Evolutionary conservation across 371 early-diverging fungal species (phyloP), one percentile per base, ranked within the genome.

Genomic region (Rhizopus sp.): DNA sequence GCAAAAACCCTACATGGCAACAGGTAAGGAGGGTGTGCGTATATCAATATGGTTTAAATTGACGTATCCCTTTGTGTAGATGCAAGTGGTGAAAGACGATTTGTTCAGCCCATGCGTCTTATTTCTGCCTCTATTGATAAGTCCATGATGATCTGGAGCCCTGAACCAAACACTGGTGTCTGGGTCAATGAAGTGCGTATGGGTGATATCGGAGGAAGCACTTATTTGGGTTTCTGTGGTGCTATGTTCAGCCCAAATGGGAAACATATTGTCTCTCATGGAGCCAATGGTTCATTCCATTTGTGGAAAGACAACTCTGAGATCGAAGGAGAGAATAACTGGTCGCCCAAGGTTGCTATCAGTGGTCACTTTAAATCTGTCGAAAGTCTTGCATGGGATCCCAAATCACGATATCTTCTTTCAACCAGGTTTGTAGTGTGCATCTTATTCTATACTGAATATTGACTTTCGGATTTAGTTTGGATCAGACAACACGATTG

Each of bases 91-190:
- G 15, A 53, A 52, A 58, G 60, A 9, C 53, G 50, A 9, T 80
- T 78, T 50, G 65, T 80, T 32, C 90, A 92, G 66, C 89, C 90
- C 30, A 79, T 90, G 78, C 66, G 78, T 4, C 69, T 97, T 9
- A 73, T 95, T 13, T 92, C 95, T 3, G 89, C 97, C 0, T 96
- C 96, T 0, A 91, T 92, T 8, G 98, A 98, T 73, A 92, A 94
- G 72, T 90, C 93, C 30, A 85, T 95, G 77, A 88, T 96, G 75
- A 73, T 95, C 32, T 98, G 98, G 98, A 73, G 72, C 9, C 94
- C 96, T 4, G 95, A 96, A 64, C 51, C 69, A 6, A 74, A 80
- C 13, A 87, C 87, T 3, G 94, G 92, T 41, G 87, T 93, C 13
- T 98, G 98, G 98, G 66, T 91, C 0, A 88, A 89, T 51, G 83